Conservation (phyloP, 352 stramenopile genomes). For the Phytopythium chamaehyphon region DNA sequence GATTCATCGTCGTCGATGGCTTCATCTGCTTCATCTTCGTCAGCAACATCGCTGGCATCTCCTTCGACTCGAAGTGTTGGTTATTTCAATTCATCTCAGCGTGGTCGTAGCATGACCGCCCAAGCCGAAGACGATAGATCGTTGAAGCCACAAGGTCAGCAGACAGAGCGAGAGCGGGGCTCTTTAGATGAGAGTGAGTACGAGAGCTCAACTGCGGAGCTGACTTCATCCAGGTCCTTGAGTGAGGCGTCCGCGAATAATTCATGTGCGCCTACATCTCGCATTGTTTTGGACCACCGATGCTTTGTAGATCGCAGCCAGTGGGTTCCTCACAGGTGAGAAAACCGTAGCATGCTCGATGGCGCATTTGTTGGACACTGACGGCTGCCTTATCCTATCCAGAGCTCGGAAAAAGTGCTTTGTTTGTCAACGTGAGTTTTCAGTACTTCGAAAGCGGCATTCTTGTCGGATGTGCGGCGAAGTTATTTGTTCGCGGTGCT, state of each 20-base stretch:
- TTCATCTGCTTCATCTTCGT: neutral
- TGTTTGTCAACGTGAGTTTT: conserved; percentile 71
- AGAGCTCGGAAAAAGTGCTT: conserved; percentile 44
- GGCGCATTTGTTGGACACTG: neutral
- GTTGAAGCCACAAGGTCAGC: too few species aligned
- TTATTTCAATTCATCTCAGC: neutral
- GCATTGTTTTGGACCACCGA: conserved; percentile 51
- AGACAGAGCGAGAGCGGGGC: neutral
- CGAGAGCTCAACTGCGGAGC: conserved; percentile 1
- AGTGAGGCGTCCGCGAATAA: neutral
- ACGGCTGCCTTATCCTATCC: neutral
- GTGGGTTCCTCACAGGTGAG: conserved; percentile 44
- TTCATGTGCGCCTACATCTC: neutral
- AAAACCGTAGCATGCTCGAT: neutral
- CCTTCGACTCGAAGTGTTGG: conserved; percentile 1
- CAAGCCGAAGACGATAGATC: too few species aligned
- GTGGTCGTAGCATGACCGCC: too few species aligned
- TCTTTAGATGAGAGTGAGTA: conserved; percentile 1
- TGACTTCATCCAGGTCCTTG: neutral
- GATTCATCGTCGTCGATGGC: conserved; percentile 1
- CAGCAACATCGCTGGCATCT: neutral
- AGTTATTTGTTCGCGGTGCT: conserved; percentile 75
- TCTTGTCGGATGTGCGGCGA: conserved; percentile 81
- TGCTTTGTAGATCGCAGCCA: conserved; percentile 54
- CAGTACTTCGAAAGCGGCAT: conserved; percentile 65